A percentile compares a stretch with the other conserved stretches of the same genome.
Evolutionary conservation across 495 filamentous ascomycete genomes (phyloP).

Genomic region (Trypethelium eluteriae): DNA sequence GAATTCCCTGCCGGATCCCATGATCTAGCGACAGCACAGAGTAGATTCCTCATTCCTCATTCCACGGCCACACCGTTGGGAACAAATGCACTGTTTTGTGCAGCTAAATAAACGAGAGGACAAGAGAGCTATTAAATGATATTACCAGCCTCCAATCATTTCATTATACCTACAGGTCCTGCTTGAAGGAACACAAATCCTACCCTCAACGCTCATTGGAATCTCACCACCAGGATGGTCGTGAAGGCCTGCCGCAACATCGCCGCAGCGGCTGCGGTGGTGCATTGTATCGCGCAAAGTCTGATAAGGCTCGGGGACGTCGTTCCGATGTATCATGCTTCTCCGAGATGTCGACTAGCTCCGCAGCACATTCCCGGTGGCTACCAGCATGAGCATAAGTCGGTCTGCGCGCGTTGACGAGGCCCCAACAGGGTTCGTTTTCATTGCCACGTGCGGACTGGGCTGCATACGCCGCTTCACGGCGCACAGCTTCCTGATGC

Average conservation of each 20-base stretch:
- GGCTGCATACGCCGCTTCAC: neutral
- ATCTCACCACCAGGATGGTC: neutral
- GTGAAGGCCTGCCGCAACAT: neutral
- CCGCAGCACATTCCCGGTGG: neutral
- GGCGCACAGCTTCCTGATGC: neutral
- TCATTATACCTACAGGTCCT: too few relatives aligned
- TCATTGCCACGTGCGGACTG: neutral
- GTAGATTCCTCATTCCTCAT: too few relatives aligned
- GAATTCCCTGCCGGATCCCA: too few relatives aligned
- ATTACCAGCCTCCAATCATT: too few relatives aligned
- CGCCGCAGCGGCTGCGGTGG: neutral
- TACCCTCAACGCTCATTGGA: neutral
- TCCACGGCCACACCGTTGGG: too few relatives aligned
- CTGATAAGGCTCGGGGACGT: neutral
- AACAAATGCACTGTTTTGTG: too few relatives aligned
- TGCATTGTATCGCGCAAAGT: neutral
- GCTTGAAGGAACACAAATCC: too few relatives aligned
- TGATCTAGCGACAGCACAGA: too few relatives aligned
- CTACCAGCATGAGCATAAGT: neutral
- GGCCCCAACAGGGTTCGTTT: neutral
- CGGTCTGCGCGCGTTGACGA: neutral
- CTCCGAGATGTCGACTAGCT: neutral
- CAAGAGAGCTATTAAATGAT: too few relatives aligned
- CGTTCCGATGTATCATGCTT: neutral
- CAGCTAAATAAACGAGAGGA: too few relatives aligned